A percentile compares a stretch with the other conserved stretches of the same genome.
Conservation (phyloP, 2,329 filamentous ascomycete species). For the Chaetothyriales sp. region DNA sequence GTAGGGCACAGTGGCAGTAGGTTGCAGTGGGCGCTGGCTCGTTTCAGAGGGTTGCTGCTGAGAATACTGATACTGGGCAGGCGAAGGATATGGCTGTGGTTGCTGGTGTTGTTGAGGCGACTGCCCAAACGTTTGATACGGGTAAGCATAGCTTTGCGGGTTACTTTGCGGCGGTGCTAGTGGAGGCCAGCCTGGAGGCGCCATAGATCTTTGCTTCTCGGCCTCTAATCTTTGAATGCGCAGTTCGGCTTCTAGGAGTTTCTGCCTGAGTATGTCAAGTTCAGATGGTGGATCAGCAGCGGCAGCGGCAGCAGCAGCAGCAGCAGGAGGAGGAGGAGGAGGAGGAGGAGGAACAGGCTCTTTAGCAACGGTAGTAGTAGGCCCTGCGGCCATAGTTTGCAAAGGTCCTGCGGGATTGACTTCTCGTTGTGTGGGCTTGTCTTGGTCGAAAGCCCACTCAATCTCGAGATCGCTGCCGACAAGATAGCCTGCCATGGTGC, state of each 20-base stretch:
- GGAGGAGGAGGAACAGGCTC: neutral
- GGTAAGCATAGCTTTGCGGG: conserved; percentile 1
- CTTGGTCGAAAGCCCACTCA: conserved; percentile 1
- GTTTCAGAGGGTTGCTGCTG: neutral
- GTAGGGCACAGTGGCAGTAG: neutral
- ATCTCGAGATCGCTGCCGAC: conserved; percentile 2
- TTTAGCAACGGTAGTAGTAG: neutral
- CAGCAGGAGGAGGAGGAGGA: too few species aligned
- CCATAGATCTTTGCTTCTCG: conserved; percentile 6
- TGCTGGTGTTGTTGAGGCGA: neutral
- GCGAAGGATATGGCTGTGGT: neutral
- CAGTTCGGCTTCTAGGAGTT: conserved; percentile 9
- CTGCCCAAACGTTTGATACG: neutral
- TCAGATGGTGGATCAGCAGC: conserved; percentile 3
- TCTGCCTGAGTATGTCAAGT: conserved; percentile 9
- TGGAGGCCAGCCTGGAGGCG: conserved; percentile 2
- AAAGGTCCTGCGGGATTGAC: neutral
- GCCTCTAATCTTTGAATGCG: conserved; percentile 11
- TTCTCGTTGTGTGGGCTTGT: neutral
- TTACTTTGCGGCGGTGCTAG: neutral
- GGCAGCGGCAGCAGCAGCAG: too few species aligned
- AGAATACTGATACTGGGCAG: conserved; percentile 1
- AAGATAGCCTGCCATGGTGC: conserved; percentile 9
- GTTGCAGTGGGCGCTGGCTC: too few species aligned
- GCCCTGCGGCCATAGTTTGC: neutral